Evolutionary conservation across 768 basidiomycete species (phyloP), one percentile per base, ranked within the genome.

Genomic region (Sutorius australiensis): DNA sequence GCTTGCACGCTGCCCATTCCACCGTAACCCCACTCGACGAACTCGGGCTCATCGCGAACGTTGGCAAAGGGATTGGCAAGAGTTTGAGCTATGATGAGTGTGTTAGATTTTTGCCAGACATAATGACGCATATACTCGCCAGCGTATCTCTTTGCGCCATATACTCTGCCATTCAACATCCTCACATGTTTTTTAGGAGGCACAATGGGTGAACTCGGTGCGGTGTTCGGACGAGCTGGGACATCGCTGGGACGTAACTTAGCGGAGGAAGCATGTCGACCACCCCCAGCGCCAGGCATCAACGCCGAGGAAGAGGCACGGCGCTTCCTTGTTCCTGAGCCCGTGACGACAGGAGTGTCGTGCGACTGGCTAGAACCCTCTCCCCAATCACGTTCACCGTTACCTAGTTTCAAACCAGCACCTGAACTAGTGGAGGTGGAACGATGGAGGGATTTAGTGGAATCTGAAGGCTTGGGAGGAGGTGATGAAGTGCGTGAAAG

Each of bases 1-100:
- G 61, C 63, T 3, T 63, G 46, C 1, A 76, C 76, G 33, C 78
- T 80, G 27, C 92, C 92, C 86, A 92, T 86, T 3, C 89, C 89
- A 31, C 89, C 89, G 53, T 87, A 89, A 0, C 92, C 92, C 92
- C 92, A 95, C 68, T 95, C 92, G 14, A 92, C 89, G 60, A 95
- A 95, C 64, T 87, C 87, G 31, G 87, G 87, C 0, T 84, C 80
- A 28, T 83, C 82, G 5, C 76, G 75, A 13, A 75, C 82, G 52
- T 76, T 83, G 6, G 80, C 84, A 57, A 89, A 89, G 0, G 78
- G 83, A 61, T 89, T 84, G 6, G 71, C 68, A 46, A 71, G 72
- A 11, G 63, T 64, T 33, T 73, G 70, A 45, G 63, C 63, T 61
- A 17, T 30, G 4, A 52, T 17, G 0, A n/a, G 40, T 27, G 46